Base-by-base conservation (phyloP, 257 asterid genomes). In the Fraxinus cuspidata region DNA sequence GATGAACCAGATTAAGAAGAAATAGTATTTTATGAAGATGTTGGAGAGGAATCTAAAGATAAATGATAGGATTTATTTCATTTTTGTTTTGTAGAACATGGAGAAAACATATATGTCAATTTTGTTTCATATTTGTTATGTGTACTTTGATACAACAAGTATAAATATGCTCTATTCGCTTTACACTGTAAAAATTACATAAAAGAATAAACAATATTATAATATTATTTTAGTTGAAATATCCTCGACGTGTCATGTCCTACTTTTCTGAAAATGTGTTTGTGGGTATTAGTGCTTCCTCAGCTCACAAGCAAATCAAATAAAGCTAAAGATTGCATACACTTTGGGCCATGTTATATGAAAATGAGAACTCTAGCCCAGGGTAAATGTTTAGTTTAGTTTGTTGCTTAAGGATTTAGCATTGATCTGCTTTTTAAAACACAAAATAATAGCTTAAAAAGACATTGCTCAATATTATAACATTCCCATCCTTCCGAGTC, bases 231-330 rank as follows among this genome's bases (percentile, higher is more conserved):
- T 32, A 32, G 35, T 32, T 2, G 32, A 29, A 29, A 32, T 32
- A 32, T 32, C 35, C 35, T 32, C 2, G 4, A n/a, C 11, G 27
- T 32, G 35, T 32, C 6, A 32, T 56, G 65, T 56, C 65, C 65
- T n/a, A 53, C 64, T 19, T 19, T 56, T 56, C 12, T 1, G 28
- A 21, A 56, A 56, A 56, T n/a, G 21, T 3, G 2, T 7, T 0
- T 56, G 66, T 58, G 0, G 16, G 29, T 8, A 12, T 58, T 58
- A 3, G 29, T n/a, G 66, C 66, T 58, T 58, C 28, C 65, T 49
- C 66, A 75, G 75, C 27, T 34, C 81, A 51, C 49, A 15, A 13
- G 38, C 5, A 65, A 49, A 47, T 37, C 51, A 69, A 77, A 63
- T 35, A 75, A 74, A 67, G 19, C 23, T 25, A 58, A 70, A 12